A percentile compares a stretch with the other conserved stretches of the same genome.
These are phyloP conservation scores for Umbelopsis ramanniana DNA, from an alignment of 192 early-diverging fungal species.

Conservation along the genomic window DNA sequence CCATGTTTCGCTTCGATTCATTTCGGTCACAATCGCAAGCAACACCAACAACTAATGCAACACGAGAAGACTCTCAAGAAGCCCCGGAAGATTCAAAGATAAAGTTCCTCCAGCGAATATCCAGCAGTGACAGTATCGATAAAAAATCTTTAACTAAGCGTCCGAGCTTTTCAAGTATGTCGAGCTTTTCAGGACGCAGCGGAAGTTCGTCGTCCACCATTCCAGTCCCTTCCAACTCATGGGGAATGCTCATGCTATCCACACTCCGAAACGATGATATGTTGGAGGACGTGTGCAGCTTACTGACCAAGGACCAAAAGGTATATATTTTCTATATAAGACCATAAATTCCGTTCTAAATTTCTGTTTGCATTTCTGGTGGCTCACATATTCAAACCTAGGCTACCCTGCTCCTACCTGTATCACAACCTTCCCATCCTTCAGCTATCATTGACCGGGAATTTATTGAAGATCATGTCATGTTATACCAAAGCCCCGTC, in stretches of 20 bases:
- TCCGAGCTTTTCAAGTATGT: slow-evolving; percentile 23
- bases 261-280: slow-evolving; percentile 25
- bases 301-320: slow-evolving; percentile 15
- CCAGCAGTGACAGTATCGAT: slow-evolving; percentile 15
- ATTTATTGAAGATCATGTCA: slow-evolving; percentile 40
- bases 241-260: slow-evolving; percentile 41
- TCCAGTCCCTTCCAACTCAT: slow-evolving; percentile 39
- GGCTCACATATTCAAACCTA: not conserved
- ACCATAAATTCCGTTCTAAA: slow-evolving; percentile 15
- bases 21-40: not conserved
- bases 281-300: not conserved
- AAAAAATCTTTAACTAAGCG: not conserved
- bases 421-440: slow-evolving; percentile 33
- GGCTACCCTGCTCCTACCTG: slow-evolving; percentile 35
- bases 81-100: not conserved
- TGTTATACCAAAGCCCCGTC: slow-evolving; percentile 25
- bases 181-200: slow-evolving; percentile 14
- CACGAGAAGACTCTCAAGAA: not conserved
- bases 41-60: not conserved
- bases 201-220: slow-evolving; percentile 32
- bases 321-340: not conserved
- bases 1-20: slow-evolving; percentile 18
- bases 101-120: slow-evolving; percentile 12
- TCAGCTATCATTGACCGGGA: slow-evolving; percentile 41
- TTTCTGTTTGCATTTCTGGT: slow-evolving; percentile 31